Percentiles rank a stretch among this genome's conserved stretches.
Conservation (phyloP, 73 alveolate genomes). For the Blepharisma japonicum region DNA sequence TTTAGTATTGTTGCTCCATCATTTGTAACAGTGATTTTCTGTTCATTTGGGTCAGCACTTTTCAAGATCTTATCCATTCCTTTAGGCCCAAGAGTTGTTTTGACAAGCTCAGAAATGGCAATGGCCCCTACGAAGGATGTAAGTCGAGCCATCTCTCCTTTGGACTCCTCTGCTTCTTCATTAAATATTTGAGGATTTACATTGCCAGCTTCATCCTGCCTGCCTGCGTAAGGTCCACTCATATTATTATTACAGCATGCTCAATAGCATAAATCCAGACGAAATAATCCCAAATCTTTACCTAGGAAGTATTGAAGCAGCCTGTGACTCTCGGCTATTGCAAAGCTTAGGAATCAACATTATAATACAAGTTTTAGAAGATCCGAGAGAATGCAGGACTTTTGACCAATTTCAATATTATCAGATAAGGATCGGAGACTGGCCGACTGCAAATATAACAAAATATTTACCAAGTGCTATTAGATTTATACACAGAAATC, state of each 20-base stretch:
- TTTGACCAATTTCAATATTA: not conserved
- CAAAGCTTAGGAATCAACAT: not conserved
- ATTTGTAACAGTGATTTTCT: constrained; percentile 87
- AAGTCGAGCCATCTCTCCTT: constrained; percentile 87
- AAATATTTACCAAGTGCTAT: not conserved
- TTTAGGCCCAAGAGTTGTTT: constrained; percentile 96
- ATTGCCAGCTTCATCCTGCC: constrained; percentile 40
- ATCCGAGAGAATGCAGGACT: not conserved
- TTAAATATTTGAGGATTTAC: constrained; percentile 77
- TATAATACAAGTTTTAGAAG: not conserved
- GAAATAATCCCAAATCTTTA: not conserved
- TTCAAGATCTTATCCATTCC: constrained; percentile 97
- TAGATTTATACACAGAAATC: not conserved
- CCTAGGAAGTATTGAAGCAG: not conserved
- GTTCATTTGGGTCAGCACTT: constrained; percentile 76
- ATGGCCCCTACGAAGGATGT: constrained; percentile 95
- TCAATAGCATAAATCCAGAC: not conserved
- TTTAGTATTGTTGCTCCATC: constrained; percentile 97
- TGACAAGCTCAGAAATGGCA: constrained; percentile 96
- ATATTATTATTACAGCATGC: not conserved
- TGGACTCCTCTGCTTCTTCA: constrained; percentile 74
- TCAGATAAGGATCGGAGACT: not conserved
- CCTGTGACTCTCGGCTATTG: not conserved
- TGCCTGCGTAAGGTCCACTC: constrained; percentile 33
- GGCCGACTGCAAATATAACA: not conserved